Percentiles rank a stretch among this genome's conserved stretches.
phyloP scores from a whole-genome alignment of 2,329 filamentous ascomycete species.

The Neofusicoccum sp. region DNA sequence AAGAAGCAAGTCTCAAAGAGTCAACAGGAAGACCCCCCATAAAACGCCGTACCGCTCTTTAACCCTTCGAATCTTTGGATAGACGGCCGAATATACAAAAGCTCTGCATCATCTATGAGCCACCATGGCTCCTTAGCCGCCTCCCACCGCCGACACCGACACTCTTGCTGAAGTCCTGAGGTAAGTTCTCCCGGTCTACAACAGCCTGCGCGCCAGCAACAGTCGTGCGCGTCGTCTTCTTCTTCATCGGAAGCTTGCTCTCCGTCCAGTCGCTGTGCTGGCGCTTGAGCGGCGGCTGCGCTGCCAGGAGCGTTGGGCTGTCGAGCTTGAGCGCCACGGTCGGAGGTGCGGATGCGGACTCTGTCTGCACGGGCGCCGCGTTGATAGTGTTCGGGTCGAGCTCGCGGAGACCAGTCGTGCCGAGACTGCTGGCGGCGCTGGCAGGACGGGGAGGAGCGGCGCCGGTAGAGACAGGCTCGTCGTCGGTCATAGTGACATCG shows the following conservation, averaged over 20 bases:
- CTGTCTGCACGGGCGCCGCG: conserved; percentile 26
- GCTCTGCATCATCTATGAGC: background rate
- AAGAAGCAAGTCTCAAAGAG: too few relatives aligned
- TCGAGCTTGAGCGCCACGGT: conserved; percentile 22
- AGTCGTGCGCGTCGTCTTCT: conserved; percentile 40
- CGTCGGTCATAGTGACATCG: conserved; percentile 39
- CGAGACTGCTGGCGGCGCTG: conserved; percentile 27
- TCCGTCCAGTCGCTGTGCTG: conserved; percentile 37
- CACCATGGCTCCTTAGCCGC: conserved; percentile 16
- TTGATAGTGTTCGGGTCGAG: conserved; percentile 48
- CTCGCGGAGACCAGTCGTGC: conserved; percentile 41
- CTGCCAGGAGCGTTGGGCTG: conserved; percentile 23
- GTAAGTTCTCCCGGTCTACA: conserved; percentile 42
- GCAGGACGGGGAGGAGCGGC: conserved; percentile 17
- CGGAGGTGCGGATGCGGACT: conserved; percentile 29
- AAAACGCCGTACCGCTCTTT: too few relatives aligned
- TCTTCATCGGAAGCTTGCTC: conserved; percentile 43
- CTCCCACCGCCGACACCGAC: conserved; percentile 28
- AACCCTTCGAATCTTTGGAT: too few relatives aligned
- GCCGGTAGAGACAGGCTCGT: conserved; percentile 28
- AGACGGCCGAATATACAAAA: background rate
- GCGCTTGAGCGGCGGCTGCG: conserved; percentile 44
- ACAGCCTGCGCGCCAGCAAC: conserved; percentile 38
- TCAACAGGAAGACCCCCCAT: background rate
- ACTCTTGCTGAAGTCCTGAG: conserved; percentile 39